phyloP scores from a whole-genome alignment of 164 flowering plant species.

The Berberis vulgaris region DNA sequence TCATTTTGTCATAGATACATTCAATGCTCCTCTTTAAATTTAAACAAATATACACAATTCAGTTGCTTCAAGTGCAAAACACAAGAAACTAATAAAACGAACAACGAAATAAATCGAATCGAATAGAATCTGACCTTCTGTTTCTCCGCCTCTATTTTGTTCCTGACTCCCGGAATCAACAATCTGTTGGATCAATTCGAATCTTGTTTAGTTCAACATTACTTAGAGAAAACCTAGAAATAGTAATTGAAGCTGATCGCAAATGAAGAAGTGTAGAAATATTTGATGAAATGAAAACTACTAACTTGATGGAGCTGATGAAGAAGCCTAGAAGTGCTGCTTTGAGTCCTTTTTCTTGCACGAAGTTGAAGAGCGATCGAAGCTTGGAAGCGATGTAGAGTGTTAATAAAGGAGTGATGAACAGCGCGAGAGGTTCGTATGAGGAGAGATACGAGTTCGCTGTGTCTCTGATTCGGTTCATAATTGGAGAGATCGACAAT shows the following conservation, averaged over 20 bases:
- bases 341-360: constrained; percentile 60
- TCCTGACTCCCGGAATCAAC: constrained; percentile 66
- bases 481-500: not conserved
- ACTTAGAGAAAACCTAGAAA: too few species aligned
- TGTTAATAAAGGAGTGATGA: constrained; percentile 46
- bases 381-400: constrained; percentile 46
- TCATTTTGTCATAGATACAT: too few species aligned
- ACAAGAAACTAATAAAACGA: not conserved
- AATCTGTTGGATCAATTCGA: constrained; percentile 13
- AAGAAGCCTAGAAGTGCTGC: constrained; percentile 32
- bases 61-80: too few species aligned
- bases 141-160: constrained; percentile 72
- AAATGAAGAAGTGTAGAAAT: not conserved
- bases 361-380: constrained; percentile 27
- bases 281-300: not conserved
- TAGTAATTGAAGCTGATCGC: too few species aligned
- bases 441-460: constrained; percentile 57
- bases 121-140: constrained; percentile 47
- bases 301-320: constrained; percentile 55
- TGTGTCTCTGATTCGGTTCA: constrained; percentile 28
- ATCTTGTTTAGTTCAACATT: not conserved
- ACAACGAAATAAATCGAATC: not conserved
- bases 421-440: constrained; percentile 67
- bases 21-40: too few species aligned
- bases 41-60: too few species aligned